Conservation (phyloP, 2,329 filamentous ascomycete genomes). For the Epicoccum sorghinum region DNA sequence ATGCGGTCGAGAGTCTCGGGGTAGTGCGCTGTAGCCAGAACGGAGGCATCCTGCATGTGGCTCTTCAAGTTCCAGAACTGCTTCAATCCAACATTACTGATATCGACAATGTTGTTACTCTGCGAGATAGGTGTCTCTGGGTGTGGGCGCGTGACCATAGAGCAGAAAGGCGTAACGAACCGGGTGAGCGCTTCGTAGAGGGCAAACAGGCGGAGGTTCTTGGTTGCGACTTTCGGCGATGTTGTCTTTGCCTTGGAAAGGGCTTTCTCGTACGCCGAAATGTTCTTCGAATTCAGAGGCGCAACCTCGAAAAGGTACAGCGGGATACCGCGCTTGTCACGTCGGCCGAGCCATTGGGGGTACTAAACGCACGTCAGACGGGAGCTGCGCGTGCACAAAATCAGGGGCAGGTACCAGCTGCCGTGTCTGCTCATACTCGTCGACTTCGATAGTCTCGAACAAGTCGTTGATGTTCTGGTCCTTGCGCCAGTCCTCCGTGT, state of each 20-base stretch:
- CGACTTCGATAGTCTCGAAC: constrained; percentile 84
- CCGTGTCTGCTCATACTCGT: constrained; percentile 81
- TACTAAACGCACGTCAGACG: constrained; percentile 63
- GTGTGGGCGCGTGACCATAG: constrained; percentile 75
- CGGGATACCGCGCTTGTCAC: constrained; percentile 89
- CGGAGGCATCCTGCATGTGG: constrained; percentile 92
- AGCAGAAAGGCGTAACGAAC: constrained; percentile 85
- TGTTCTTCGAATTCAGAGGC: constrained; percentile 80
- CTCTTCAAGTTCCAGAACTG: constrained; percentile 95
- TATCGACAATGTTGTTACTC: constrained; percentile 94
- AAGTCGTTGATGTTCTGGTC: constrained; percentile 78
- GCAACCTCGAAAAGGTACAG: constrained; percentile 90
- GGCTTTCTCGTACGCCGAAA: constrained; percentile 76
- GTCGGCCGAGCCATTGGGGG: constrained; percentile 91
- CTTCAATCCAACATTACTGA: constrained; percentile 83
- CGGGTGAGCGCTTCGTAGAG: constrained; percentile 91
- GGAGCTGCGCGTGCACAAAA: background rate
- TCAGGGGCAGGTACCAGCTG: constrained; percentile 65
- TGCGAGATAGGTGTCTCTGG: constrained; percentile 86
- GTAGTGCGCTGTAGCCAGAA: constrained; percentile 89
- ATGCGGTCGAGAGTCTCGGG: constrained; percentile 90
- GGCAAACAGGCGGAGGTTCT: constrained; percentile 85
- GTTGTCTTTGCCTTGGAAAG: constrained; percentile 60
- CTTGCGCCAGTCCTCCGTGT: constrained; percentile 85
- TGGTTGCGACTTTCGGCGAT: constrained; percentile 71